These are phyloP conservation scores for Ganoderma sinense DNA, from an alignment of 1,284 basidiomycete genomes.

Conservation along the genomic window DNA sequence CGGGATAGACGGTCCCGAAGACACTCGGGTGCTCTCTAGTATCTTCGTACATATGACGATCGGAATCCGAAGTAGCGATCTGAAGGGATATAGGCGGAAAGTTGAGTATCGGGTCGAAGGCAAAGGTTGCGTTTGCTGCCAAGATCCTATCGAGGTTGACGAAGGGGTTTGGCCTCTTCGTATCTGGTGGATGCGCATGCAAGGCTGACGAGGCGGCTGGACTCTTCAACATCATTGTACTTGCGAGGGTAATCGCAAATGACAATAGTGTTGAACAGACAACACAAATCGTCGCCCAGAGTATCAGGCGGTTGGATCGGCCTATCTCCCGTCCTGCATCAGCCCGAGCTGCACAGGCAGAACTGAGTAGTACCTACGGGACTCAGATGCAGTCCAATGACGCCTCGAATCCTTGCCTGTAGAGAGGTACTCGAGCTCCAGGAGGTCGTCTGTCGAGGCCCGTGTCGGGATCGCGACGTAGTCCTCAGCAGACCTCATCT, in stretches of 20 bases:
- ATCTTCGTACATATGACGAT: conserved; percentile 24
- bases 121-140: conserved; percentile 6
- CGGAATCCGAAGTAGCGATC: conserved; percentile 14
- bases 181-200: too few species aligned
- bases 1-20: conserved; percentile 27
- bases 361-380: background rate
- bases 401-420: background rate
- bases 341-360: background rate
- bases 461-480: too few species aligned
- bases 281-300: conserved; percentile 22
- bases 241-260: background rate
- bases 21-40: conserved; percentile 11
- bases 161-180: conserved; percentile 25
- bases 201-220: too few species aligned
- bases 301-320: conserved; percentile 13
- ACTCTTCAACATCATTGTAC: too few species aligned
- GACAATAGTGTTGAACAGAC: conserved; percentile 18
- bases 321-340: background rate
- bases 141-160: conserved; percentile 26
- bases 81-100: conserved; percentile 29
- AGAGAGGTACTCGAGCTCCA: background rate
- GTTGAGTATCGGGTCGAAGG: conserved; percentile 25
- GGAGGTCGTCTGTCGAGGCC: too few species aligned
- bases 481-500: too few species aligned
- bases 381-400: background rate